Conservation (phyloP, 2,329 filamentous ascomycete genomes). For the Diplodia corticola region DNA sequence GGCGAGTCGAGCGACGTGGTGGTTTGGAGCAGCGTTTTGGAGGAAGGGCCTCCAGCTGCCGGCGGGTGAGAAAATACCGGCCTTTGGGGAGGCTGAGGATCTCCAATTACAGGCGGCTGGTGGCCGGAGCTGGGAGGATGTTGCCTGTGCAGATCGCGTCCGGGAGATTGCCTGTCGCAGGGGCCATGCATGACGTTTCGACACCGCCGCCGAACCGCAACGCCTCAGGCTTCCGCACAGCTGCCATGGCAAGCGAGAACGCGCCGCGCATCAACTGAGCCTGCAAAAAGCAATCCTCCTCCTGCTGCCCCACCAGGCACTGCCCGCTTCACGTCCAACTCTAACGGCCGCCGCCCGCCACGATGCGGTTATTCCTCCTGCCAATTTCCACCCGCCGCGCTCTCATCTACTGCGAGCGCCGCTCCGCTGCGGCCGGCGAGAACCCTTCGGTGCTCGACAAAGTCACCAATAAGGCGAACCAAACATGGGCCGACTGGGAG, state of each 20-base stretch:
- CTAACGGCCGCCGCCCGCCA: conserved; percentile 8
- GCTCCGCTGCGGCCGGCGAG: conserved; percentile 52
- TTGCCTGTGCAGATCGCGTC: conserved; percentile 19
- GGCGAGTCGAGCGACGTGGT: not conserved
- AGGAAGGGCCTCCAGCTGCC: conserved; percentile 17
- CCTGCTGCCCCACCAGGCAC: conserved; percentile 27
- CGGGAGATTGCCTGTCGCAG: conserved; percentile 16
- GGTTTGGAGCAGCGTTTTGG: not conserved
- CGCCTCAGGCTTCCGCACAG: conserved; percentile 24
- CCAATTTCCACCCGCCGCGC: conserved; percentile 89
- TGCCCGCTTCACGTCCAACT: not conserved
- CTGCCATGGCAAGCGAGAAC: conserved; percentile 1
- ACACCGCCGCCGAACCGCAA: not conserved
- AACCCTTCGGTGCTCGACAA: conserved; percentile 66
- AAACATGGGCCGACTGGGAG: conserved; percentile 86
- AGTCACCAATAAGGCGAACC: conserved; percentile 67
- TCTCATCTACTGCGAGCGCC: conserved; percentile 85
- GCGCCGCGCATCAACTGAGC: conserved; percentile 4
- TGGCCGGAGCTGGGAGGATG: conserved; percentile 17
- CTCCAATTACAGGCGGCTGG: conserved; percentile 19
- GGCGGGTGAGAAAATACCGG: conserved; percentile 10
- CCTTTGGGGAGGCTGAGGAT: conserved; percentile 19
- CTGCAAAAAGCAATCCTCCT: conserved; percentile 1
- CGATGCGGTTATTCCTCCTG: conserved; percentile 90
- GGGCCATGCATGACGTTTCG: conserved; percentile 12